Percentiles rank a stretch among this genome's conserved stretches.
Conservation (phyloP, 1,284 basidiomycete genomes). For the Trichosporon sp. region DNA sequence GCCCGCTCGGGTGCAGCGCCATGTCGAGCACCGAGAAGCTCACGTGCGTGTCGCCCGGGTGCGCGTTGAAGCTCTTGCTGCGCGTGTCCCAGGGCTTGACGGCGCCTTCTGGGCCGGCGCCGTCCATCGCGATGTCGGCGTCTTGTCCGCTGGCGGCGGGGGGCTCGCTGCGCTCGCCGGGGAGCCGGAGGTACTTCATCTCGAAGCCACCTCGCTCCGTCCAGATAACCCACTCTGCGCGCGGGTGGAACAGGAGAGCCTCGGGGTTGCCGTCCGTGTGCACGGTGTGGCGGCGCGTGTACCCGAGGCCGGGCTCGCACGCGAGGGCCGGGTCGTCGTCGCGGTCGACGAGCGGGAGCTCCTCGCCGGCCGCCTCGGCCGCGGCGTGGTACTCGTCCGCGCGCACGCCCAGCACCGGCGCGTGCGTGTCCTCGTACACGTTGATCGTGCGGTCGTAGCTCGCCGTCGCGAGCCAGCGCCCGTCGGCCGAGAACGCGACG, state of each 20-base stretch:
- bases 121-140: slow-evolving; percentile 4
- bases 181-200: slow-evolving; percentile 32
- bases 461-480: slow-evolving; percentile 43
- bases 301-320: slow-evolving; percentile 37
- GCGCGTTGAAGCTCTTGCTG: slow-evolving; percentile 46
- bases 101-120: background rate
- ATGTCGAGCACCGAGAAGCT: slow-evolving; percentile 62
- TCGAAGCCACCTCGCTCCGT: slow-evolving; percentile 39
- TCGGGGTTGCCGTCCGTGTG: slow-evolving; percentile 45
- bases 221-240: slow-evolving; percentile 35
- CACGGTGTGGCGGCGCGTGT: slow-evolving; percentile 28
- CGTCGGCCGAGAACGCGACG: slow-evolving; percentile 40
- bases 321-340: slow-evolving; percentile 37
- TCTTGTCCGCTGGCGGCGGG: background rate
- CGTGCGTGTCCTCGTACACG: slow-evolving; percentile 32
- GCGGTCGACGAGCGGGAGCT: slow-evolving; percentile 31
- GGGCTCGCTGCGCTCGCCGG: slow-evolving; percentile 2
- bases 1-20: slow-evolving; percentile 43
- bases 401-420: background rate
- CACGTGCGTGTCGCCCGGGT: slow-evolving; percentile 45
- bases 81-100: slow-evolving; percentile 19
- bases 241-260: slow-evolving; percentile 40
- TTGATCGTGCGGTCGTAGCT: slow-evolving; percentile 47
- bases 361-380: slow-evolving; percentile 34
- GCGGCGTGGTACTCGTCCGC: slow-evolving; percentile 8